These are phyloP conservation scores for Backusella sp. DNA, from an alignment of 192 early-diverging fungal species.

Conservation along the genomic window DNA sequence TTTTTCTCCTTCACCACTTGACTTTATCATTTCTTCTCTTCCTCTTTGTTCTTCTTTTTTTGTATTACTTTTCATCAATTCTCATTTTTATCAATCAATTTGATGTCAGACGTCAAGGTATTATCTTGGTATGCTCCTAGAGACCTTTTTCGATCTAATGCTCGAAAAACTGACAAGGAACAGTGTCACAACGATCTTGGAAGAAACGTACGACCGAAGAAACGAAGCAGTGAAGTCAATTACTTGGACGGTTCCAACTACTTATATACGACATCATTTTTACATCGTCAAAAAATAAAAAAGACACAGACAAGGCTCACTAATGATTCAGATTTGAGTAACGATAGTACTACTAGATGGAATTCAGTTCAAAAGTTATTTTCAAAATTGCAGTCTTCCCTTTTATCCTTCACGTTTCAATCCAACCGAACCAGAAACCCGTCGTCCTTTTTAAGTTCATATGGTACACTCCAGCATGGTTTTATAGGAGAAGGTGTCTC, in stretches of 20 bases:
- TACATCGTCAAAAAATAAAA: neutral
- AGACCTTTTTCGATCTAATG: neutral
- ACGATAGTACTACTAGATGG: neutral
- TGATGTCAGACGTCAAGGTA: neutral
- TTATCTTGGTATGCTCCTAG: neutral
- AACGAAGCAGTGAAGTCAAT: neutral
- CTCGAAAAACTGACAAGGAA: neutral
- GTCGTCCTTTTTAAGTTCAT: neutral
- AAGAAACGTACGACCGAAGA: neutral
- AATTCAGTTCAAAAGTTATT: neutral
- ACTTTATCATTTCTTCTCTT: neutral
- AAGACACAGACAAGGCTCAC: neutral
- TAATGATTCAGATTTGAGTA: neutral
- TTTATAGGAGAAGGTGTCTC: slow-evolving; percentile 10
- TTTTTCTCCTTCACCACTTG: neutral
- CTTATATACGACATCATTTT: neutral
- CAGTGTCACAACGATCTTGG: neutral
- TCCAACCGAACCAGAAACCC: neutral
- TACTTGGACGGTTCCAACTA: neutral
- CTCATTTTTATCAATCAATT: neutral
- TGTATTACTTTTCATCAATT: neutral
- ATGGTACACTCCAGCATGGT: neutral
- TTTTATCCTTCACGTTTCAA: neutral
- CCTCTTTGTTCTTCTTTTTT: neutral
- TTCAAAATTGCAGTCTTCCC: neutral